Percentiles rank a stretch among this genome's conserved stretches.
These are phyloP conservation scores for Boletus rubropictus DNA, from an alignment of 768 basidiomycete genomes.

Conservation along the genomic window DNA sequence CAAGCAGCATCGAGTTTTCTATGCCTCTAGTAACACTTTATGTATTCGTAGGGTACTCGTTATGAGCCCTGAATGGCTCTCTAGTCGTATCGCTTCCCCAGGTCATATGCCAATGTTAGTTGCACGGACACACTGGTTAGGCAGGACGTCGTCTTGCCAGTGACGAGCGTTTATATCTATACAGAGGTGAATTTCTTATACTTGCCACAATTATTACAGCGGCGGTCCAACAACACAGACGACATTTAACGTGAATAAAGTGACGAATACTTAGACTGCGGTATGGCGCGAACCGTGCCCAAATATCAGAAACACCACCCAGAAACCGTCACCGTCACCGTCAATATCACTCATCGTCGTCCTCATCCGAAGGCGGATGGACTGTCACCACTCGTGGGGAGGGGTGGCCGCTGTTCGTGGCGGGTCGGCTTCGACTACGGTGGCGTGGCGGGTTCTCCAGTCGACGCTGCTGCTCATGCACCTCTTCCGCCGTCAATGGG, in stretches of 20 bases:
- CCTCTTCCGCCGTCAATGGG: constrained; percentile 45
- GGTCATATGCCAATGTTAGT: too few species aligned
- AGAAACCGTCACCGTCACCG: neutral
- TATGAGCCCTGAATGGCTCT: neutral
- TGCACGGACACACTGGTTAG: too few species aligned
- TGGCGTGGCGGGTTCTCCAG: constrained; percentile 16
- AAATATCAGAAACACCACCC: neutral
- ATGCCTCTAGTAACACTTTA: neutral
- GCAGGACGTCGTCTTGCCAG: neutral
- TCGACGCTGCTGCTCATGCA: constrained; percentile 41
- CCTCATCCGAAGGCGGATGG: constrained; percentile 8
- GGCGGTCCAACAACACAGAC: neutral
- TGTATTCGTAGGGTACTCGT: neutral
- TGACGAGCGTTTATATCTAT: neutral
- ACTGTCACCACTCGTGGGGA: constrained; percentile 16
- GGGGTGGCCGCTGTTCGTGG: constrained; percentile 11
- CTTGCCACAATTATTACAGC: too few species aligned
- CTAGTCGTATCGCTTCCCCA: neutral
- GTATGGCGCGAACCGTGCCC: constrained; percentile 7
- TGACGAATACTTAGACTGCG: constrained; percentile 24
- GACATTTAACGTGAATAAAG: constrained; percentile 15
- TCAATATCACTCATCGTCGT: constrained; percentile 13
- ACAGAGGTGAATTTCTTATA: too few species aligned
- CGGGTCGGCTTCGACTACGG: constrained; percentile 20
- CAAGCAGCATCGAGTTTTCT: neutral